Evolutionary conservation across 805 yeast genomes (phyloP).

Genomic region (Tetrapisispora taiwanensis): DNA sequence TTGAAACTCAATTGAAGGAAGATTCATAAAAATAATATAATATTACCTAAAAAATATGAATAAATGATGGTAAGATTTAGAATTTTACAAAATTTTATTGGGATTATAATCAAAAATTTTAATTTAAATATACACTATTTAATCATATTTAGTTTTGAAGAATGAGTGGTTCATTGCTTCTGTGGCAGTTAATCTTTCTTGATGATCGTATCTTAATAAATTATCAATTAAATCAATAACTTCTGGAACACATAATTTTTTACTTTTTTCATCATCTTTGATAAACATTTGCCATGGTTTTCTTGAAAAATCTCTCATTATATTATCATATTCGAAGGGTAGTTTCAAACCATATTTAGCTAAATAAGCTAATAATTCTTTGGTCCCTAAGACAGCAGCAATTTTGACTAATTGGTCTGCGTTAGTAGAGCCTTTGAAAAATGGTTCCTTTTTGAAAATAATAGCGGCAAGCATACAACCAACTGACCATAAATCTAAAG

Average conservation of each 20-base stretch:
- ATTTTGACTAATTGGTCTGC: slow-evolving; percentile 88
- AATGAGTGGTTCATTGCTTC: slow-evolving; percentile 67
- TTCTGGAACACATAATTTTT: slow-evolving; percentile 48
- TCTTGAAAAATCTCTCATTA: slow-evolving; percentile 53
- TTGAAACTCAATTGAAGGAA: too few relatives aligned
- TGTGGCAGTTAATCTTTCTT: slow-evolving; percentile 75
- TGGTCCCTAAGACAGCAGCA: slow-evolving; percentile 79
- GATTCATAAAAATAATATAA: too few relatives aligned
- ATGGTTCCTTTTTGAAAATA: slow-evolving; percentile 81
- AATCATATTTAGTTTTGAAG: slow-evolving; percentile 8
- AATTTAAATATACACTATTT: neutral
- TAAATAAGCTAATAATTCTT: slow-evolving; percentile 56
- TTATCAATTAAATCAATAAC: slow-evolving; percentile 75
- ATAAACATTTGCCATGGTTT: slow-evolving; percentile 59
- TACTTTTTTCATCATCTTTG: slow-evolving; percentile 34
- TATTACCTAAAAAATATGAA: too few relatives aligned
- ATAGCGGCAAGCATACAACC: slow-evolving; percentile 90
- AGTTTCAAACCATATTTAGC: slow-evolving; percentile 59
- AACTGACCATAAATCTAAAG: slow-evolving; percentile 81
- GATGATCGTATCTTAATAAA: slow-evolving; percentile 77
- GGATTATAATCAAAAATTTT: neutral
- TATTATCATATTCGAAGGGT: slow-evolving; percentile 69
- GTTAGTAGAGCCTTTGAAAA: slow-evolving; percentile 85
- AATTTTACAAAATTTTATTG: neutral
- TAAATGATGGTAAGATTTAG: too few relatives aligned